Percentiles rank a stretch among this genome's conserved stretches.
Conservation (phyloP, 345 rosid genomes). For the Gossypium australe region DNA sequence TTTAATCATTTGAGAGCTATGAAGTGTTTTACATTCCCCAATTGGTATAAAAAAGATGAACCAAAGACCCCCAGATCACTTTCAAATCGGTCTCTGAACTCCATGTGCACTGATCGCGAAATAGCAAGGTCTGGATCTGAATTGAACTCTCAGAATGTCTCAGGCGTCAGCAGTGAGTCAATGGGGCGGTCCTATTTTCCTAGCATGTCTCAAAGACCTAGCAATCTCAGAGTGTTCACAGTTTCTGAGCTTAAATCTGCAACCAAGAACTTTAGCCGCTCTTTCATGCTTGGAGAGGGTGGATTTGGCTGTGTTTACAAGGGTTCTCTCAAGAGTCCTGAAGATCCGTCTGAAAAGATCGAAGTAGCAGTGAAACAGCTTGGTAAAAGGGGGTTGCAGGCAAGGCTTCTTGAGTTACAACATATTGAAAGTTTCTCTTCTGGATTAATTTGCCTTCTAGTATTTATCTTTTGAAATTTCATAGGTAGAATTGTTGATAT, state of each 20-base stretch:
- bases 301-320: constrained; percentile 86
- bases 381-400: constrained; percentile 79
- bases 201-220: constrained; percentile 39
- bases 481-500: not conserved
- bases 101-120: constrained; percentile 41
- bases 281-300: constrained; percentile 87
- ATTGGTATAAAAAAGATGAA: constrained; percentile 54
- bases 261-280: constrained; percentile 80
- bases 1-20: constrained; percentile 30
- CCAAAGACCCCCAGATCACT: constrained; percentile 37
- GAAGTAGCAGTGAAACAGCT: constrained; percentile 92
- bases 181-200: constrained; percentile 44
- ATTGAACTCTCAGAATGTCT: constrained; percentile 52
- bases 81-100: constrained; percentile 27
- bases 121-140: constrained; percentile 51
- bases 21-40: constrained; percentile 69
- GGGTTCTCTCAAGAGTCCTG: constrained; percentile 48
- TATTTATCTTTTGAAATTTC: not conserved
- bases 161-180: constrained; percentile 52
- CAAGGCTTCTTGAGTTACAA: constrained; percentile 17
- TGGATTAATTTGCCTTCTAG: not conserved
- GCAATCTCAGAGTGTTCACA: constrained; percentile 69
- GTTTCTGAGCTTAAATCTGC: constrained; percentile 70
- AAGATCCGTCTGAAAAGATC: constrained; percentile 48
- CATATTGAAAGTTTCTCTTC: constrained; percentile 2